Percentiles rank a stretch among this genome's conserved stretches.
phyloP scores from a whole-genome alignment of 495 filamentous ascomycete genomes.

The Hypoxylon cercidicola region DNA sequence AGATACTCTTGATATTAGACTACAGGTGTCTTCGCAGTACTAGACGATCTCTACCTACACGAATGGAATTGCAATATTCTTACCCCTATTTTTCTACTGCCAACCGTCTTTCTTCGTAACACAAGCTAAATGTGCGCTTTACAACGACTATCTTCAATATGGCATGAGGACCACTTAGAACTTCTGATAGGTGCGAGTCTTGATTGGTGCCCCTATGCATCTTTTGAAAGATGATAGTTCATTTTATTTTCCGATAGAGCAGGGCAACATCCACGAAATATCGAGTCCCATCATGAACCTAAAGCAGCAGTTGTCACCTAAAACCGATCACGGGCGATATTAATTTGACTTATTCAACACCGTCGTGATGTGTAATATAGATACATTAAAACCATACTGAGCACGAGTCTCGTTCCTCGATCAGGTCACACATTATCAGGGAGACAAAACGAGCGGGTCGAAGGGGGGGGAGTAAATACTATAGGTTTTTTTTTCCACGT shows the following conservation, averaged over 20 bases:
- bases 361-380: no score
- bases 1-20: slow-evolving; percentile 1
- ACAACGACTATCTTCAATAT: background rate
- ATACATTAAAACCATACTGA: no score
- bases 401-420: background rate
- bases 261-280: no score
- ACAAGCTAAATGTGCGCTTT: background rate
- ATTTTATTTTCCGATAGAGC: no score
- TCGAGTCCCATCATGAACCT: no score
- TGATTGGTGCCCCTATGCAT: no score
- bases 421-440: background rate
- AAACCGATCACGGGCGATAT: no score
- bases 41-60: slow-evolving; percentile 10
- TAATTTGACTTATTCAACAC: no score
- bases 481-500: slow-evolving; percentile 41
- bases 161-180: no score
- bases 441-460: background rate
- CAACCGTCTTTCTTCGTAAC: background rate
- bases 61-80: slow-evolving; percentile 29
- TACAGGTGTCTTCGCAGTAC: background rate
- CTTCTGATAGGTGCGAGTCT: no score
- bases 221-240: no score
- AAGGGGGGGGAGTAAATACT: slow-evolving; percentile 22
- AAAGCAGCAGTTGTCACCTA: no score
- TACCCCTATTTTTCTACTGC: slow-evolving; percentile 21